Conservation (phyloP, 2,329 filamentous ascomycete genomes). For the Fusarium floridanum region DNA sequence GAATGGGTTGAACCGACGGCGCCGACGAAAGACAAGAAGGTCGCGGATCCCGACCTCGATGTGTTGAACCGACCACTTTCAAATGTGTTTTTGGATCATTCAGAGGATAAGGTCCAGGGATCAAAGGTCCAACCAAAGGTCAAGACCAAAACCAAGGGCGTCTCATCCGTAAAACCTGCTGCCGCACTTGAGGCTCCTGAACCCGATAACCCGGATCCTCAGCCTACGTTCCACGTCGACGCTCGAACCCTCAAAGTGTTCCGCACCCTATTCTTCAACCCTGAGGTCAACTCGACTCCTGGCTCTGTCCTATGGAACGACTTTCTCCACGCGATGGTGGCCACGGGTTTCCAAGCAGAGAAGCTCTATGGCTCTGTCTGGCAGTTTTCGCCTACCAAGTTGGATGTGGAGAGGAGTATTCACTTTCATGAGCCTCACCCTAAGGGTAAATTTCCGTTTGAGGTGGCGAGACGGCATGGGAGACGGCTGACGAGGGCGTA, state of each 20-base stretch:
- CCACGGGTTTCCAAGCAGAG: conserved; percentile 63
- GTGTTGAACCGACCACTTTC: conserved; percentile 43
- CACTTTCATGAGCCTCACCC: conserved; percentile 74
- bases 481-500: conserved; percentile 63
- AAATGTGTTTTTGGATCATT: conserved; percentile 30
- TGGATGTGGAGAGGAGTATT: conserved; percentile 62
- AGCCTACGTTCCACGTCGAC: conserved; percentile 45
- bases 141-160: conserved; percentile 35
- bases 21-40: background rate
- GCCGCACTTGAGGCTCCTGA: background rate
- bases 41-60: background rate
- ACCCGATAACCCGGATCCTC: background rate
- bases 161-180: background rate
- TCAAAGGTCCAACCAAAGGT: conserved; percentile 14
- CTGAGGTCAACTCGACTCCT: conserved; percentile 50
- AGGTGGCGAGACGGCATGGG: conserved; percentile 60
- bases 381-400: conserved; percentile 64
- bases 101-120: background rate
- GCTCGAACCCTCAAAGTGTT: conserved; percentile 53
- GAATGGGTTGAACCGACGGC: conserved; percentile 58
- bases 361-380: conserved; percentile 73
- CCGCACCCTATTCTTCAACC: conserved; percentile 58
- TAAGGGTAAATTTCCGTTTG: conserved; percentile 62
- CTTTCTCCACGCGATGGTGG: conserved; percentile 65
- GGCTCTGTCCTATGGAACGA: conserved; percentile 67